phyloP scores from a whole-genome alignment of 1,139 yeast species.

The Debaryomyces sp. region DNA sequence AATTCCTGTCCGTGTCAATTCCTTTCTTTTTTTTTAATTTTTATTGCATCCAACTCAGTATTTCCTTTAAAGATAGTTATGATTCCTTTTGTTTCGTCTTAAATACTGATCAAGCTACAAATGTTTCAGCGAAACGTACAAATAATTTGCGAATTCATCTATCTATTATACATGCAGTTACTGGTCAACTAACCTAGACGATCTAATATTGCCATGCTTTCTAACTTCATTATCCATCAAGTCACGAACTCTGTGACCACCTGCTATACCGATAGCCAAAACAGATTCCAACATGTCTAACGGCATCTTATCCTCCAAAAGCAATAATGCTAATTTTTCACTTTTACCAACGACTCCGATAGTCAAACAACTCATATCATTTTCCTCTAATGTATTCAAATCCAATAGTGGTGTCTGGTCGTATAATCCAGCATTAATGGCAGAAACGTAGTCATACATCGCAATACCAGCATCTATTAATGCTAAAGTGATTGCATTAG shows the following conservation, averaged over 20 bases:
- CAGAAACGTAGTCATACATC: constrained; percentile 86
- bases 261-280: constrained; percentile 86
- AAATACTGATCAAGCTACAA: not conserved
- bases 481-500: constrained; percentile 89
- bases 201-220: constrained; percentile 59
- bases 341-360: constrained; percentile 83
- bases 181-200: constrained; percentile 24
- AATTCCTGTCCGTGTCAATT: constrained; percentile 39
- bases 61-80: no score
- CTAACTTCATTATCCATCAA: constrained; percentile 87
- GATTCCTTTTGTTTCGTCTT: no score
- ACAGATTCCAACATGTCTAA: constrained; percentile 77
- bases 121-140: not conserved
- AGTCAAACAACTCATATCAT: constrained; percentile 78
- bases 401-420: constrained; percentile 80
- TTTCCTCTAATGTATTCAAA: constrained; percentile 79
- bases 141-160: not conserved
- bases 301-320: constrained; percentile 82
- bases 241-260: constrained; percentile 78
- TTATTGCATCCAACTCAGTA: no score
- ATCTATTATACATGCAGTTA: constrained; percentile 10
- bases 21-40: constrained; percentile 16
- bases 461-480: constrained; percentile 94
- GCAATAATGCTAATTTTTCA: constrained; percentile 75
- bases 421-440: constrained; percentile 78